Percentiles rank a stretch among this genome's conserved stretches.
Conservation (phyloP, 257 asterid species). For the Solanum peruvianum region DNA sequence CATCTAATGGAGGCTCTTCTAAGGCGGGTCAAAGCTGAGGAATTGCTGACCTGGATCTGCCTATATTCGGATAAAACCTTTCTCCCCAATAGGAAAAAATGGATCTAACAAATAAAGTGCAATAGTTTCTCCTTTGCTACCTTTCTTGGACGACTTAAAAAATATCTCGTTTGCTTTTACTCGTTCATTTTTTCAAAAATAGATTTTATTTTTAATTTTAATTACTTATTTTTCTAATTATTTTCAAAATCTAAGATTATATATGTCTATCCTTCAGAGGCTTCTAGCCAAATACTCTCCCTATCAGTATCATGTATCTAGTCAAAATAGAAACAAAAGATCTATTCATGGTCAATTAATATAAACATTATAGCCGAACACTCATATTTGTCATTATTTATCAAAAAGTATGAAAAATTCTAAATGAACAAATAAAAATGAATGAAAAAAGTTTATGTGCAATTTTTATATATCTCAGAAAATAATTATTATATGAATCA, state of each 20-base stretch:
- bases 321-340: too few species aligned
- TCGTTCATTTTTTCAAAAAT: too few species aligned
- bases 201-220: too few species aligned
- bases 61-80: neutral
- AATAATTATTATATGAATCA: neutral
- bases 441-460: too few species aligned
- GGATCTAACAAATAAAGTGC: neutral
- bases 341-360: neutral
- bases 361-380: too few species aligned
- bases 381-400: neutral
- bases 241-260: neutral
- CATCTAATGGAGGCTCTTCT: neutral
- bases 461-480: neutral
- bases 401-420: too few species aligned
- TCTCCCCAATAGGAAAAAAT: neutral
- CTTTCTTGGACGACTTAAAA: neutral
- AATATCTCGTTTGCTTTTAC: too few species aligned
- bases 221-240: too few species aligned
- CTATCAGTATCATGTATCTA: too few species aligned
- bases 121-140: neutral
- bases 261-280: too few species aligned
- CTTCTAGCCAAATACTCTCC: too few species aligned
- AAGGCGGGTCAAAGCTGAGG: slow-evolving; percentile 2
- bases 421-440: too few species aligned
- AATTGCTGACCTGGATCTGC: neutral